These are phyloP conservation scores for Leptomonas pyrrhocoris DNA, from an alignment of 208 protist species.

Conservation along the genomic window DNA sequence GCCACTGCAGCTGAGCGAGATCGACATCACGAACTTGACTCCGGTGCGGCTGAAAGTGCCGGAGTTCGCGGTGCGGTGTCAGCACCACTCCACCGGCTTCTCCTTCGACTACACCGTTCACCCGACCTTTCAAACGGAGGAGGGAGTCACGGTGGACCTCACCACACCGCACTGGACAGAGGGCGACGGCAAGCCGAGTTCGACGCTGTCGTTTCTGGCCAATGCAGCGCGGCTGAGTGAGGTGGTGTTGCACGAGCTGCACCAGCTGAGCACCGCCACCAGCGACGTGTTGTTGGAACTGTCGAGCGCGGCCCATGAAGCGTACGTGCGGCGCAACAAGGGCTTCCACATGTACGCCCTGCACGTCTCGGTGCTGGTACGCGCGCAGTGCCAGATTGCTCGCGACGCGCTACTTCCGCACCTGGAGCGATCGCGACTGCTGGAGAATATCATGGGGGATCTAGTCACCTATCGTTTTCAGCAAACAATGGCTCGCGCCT, in stretches of 20 bases:
- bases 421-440: constrained; percentile 32
- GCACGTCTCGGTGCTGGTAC: constrained; percentile 32
- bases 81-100: constrained; percentile 43
- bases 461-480: constrained; percentile 44
- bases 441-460: constrained; percentile 51
- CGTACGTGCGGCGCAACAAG: constrained; percentile 42
- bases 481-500: constrained; percentile 37
- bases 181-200: constrained; percentile 21
- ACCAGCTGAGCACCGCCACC: constrained; percentile 21
- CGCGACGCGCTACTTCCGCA: constrained; percentile 38
- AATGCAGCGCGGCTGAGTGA: constrained; percentile 38
- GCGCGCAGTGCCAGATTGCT: constrained; percentile 30
- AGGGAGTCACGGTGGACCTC: constrained; percentile 20
- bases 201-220: constrained; percentile 43
- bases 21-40: constrained; percentile 22
- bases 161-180: constrained; percentile 31
- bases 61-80: constrained; percentile 33
- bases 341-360: constrained; percentile 45
- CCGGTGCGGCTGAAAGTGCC: constrained; percentile 32
- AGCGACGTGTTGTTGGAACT: constrained; percentile 41
- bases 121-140: constrained; percentile 16
- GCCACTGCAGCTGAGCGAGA: constrained; percentile 24
- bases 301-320: constrained; percentile 38
- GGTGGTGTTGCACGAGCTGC: constrained; percentile 30
- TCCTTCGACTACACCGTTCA: constrained; percentile 36